Base-by-base conservation (phyloP, 2,329 filamentous ascomycete genomes). In the Aspergillus fischeri region DNA sequence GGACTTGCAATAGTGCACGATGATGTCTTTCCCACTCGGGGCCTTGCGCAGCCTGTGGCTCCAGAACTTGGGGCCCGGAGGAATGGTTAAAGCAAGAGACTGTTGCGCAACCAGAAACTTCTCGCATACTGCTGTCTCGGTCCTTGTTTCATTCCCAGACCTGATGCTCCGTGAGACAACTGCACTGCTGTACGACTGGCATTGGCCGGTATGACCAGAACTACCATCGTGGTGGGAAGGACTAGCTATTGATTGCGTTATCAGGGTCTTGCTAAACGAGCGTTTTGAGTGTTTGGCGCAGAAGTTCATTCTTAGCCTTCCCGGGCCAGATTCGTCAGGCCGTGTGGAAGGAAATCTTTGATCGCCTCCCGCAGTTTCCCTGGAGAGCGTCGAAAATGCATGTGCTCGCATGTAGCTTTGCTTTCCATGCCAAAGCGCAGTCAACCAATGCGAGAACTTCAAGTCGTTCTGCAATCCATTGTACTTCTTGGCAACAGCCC, bases 1-100 rank as follows among this genome's bases (percentile, higher is more conserved):
- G 56, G 79, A 88, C 51, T 78, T 85, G 77, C 91, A 96, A 72
- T 96, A 96, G 68, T 93, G 86, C 0, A 95, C 84, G 56, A 81
- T 83, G 49, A 91, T 84, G 52, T 80, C 81, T 44, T 83, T 70
- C 17, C 78, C 73, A 2, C 76, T 49, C 59, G 47, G 81, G 73
- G 4, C 81, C 54, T 69, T 82, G 9, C 84, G 81, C 69, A 68
- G 54, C 20, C 51, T 67, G 44, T 73, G 70, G 52, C 63, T 72
- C 71, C 71, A 75, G 53, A 67, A 73, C 27, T 67, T 57, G 6
- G 65, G 61, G 3, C 53, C 20, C 32, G 49, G 11, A 8, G 49
- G 7, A 17, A 45, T 38, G 3, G 21, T 27, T 17, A 38, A 38
- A 27, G 28, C 9, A 21, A 25, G 20, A 29, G 48, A 20, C 32